These are phyloP conservation scores for Termitomyces sp. DNA, from an alignment of 768 basidiomycete genomes.

Conservation along the genomic window DNA sequence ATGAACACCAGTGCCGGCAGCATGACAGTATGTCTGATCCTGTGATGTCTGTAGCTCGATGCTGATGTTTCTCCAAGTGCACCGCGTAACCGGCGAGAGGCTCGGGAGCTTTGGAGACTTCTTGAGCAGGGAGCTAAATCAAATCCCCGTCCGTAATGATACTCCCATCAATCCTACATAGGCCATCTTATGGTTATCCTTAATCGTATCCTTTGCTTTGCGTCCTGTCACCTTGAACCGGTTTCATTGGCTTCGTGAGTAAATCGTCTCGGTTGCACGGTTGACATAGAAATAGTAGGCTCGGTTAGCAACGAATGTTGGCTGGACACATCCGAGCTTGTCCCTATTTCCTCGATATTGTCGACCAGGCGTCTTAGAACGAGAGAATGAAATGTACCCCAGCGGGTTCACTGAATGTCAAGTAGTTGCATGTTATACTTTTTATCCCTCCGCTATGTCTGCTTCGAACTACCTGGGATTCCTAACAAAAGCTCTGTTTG, in stretches of 20 bases:
- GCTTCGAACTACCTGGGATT: conserved; percentile 23
- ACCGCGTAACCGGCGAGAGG: conserved; percentile 7
- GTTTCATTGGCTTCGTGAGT: background rate
- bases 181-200: conserved; percentile 9
- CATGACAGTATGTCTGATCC: conserved; percentile 12
- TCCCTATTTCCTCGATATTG: background rate
- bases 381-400: background rate
- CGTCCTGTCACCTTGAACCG: background rate
- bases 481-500: conserved; percentile 43
- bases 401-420: background rate
- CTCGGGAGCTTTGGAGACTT: background rate
- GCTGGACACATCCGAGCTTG: background rate
- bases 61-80: conserved; percentile 1
- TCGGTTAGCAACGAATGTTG: background rate
- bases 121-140: conserved; percentile 10
- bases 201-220: conserved; percentile 10
- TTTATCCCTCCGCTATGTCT: background rate
- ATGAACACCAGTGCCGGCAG: conserved; percentile 71
- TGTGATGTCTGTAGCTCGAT: background rate
- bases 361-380: background rate
- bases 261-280: background rate
- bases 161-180: conserved; percentile 7
- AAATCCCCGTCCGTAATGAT: conserved; percentile 10
- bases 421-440: background rate
- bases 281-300: background rate